Base-by-base conservation (phyloP, 129 eudicot species). In the Heracleum sosnowskyi region DNA sequence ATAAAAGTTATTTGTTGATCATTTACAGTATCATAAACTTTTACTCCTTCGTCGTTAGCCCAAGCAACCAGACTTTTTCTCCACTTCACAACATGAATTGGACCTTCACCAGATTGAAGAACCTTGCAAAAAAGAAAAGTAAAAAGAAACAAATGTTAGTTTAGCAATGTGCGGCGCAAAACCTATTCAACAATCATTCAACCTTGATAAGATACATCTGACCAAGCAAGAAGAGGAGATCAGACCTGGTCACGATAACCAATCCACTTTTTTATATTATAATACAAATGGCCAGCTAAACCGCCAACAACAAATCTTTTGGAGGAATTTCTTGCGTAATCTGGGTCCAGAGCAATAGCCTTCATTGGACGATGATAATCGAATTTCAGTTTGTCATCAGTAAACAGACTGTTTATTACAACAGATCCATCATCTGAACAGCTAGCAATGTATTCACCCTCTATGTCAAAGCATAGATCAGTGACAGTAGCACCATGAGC, bases 341-440 rank as follows among this genome's bases (percentile, higher is more conserved):
- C 90, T 57, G 98, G 98, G 84, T 95, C 98, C 77, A 95, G 81
- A 78, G 98, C 93, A 85, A 95, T 90, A 79, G 97, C 90, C 81
- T 95, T 95, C 96, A 95, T 91, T 17, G 98, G 98, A 45, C 98
- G 97, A 78, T 91, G 97, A 87, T 95, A 95, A 78, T 95, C 95
- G 84, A 95, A 95, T 79, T 87, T 90, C 82, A 86, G 80, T 85
- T 79, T 95, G 83, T 91, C 97, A 24, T 95, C 98, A 73, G 96
- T 90, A 82, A 91, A 95, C 64, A 95, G 94, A 81, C 98, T 86
- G 77, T 81, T 91, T 29, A 95, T 92, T 13, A 88, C 97, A 73
- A 95, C 94, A 75, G 97, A 86, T 36, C 98, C 98, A 83, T 95
- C 98, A 83, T 95, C 98, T 69, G 98, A 95, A 84, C 98, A 95